A percentile compares a stretch with the other conserved stretches of the same genome.
Evolutionary conservation across 2,329 filamentous ascomycete species (phyloP).

Genomic region (Hypoxylon rubiginosum): DNA sequence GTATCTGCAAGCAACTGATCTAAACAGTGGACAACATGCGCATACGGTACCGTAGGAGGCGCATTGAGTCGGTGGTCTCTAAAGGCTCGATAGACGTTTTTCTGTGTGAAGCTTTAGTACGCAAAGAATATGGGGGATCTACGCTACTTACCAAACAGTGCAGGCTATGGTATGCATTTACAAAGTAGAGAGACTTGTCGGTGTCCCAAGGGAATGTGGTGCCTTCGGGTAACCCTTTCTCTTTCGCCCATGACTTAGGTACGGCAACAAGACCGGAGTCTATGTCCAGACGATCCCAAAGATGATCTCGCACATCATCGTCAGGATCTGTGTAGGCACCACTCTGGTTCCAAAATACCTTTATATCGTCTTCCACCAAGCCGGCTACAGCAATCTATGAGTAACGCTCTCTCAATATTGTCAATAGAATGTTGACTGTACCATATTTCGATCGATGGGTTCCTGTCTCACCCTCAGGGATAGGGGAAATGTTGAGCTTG

Average conservation of each 20-base stretch:
- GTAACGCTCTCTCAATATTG: background rate
- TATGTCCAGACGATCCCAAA: constrained; percentile 25
- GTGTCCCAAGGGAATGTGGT: constrained; percentile 24
- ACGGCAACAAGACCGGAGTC: constrained; percentile 27
- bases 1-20: constrained; percentile 24
- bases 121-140: background rate
- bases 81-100: constrained; percentile 24
- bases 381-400: constrained; percentile 14
- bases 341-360: constrained; percentile 21
- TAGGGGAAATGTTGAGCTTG: background rate
- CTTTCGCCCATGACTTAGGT: constrained; percentile 14
- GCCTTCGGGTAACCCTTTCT: constrained; percentile 24
- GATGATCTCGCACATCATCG: constrained; percentile 16
- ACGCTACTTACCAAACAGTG: constrained; percentile 21
- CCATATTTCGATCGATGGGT: constrained; percentile 5
- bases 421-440: background rate
- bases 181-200: constrained; percentile 24
- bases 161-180: constrained; percentile 22
- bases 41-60: constrained; percentile 5
- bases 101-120: constrained; percentile 6
- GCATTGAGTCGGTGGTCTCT: constrained; percentile 11
- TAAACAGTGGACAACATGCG: constrained; percentile 20
- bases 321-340: constrained; percentile 13
- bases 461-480: background rate
- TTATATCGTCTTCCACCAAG: constrained; percentile 5